These are phyloP conservation scores for Boletus pseudo-olivaceus DNA, from an alignment of 768 basidiomycete genomes.

Conservation along the genomic window DNA sequence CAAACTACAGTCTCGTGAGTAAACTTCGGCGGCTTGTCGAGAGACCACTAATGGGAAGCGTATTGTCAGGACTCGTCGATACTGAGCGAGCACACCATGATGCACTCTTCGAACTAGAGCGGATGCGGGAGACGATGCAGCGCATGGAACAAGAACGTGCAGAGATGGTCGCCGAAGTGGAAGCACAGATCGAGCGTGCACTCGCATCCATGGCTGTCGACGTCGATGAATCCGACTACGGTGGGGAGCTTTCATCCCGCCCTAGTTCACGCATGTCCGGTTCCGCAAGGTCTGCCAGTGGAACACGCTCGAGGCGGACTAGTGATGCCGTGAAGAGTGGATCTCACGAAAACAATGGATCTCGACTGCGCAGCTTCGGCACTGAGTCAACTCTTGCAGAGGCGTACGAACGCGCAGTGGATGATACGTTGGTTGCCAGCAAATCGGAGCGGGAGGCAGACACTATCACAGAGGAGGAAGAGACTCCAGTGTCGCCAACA, in stretches of 20 bases:
- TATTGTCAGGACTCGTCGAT: constrained; percentile 64
- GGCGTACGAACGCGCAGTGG: constrained; percentile 47
- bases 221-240: constrained; percentile 69
- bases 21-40: neutral
- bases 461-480: constrained; percentile 61
- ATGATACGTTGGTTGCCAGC: constrained; percentile 34
- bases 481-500: constrained; percentile 35
- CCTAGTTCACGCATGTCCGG: constrained; percentile 65
- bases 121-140: constrained; percentile 83
- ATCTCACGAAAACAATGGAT: constrained; percentile 19
- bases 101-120: constrained; percentile 75
- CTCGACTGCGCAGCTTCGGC: constrained; percentile 63
- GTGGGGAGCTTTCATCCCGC: constrained; percentile 51
- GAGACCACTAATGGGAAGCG: neutral
- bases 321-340: constrained; percentile 56
- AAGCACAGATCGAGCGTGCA: constrained; percentile 86
- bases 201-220: constrained; percentile 83
- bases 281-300: constrained; percentile 41
- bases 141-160: constrained; percentile 84
- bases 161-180: constrained; percentile 90
- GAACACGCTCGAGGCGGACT: constrained; percentile 52
- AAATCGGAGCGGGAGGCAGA: constrained; percentile 44
- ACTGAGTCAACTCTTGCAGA: constrained; percentile 83
- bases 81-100: constrained; percentile 81
- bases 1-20: constrained; percentile 76